Evolutionary conservation across 345 rosid genomes (phyloP), one percentile per base, ranked within the genome.

Genomic region (Lenwebbia sp.): DNA sequence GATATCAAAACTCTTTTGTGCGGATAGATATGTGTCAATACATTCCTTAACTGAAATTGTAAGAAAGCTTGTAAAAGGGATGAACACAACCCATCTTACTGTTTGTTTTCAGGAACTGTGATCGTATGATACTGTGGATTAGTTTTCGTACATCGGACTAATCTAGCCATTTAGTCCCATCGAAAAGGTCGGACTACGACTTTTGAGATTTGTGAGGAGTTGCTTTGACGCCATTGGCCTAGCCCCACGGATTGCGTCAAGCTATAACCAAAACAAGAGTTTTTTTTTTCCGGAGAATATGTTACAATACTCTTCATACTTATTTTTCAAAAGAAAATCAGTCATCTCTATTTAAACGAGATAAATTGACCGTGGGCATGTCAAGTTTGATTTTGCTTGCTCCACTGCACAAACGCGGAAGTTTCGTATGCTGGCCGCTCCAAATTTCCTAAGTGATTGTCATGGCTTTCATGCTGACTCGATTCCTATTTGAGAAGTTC

Each of bases 1-100:
- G 0, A 19, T 6, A 7, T 28, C 21, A 62, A 62, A 62, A 62
- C 0, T 28, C 1, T 13, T 62, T 62, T 28, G 33, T 5, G 13
- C 6, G 4, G 1, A n/a, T n/a, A n/a, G 37, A n/a, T 0, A n/a
- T 0, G 19, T 13, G 70, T 0, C 70, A 58, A 60, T 28, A 0
- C 74, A 60, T 60, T 28, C 3, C 28, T 6, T 28, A 28, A 60
- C 30, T 28, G 0, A 2, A 14, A n/a, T 60, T 28, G 40, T 62
- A 62, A 28, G 74, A 28, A 28, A 14, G 5, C 22, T 28, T 28
- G 40, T 62, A 62, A 62, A 28, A 28, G 10, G 21, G 40, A 28
- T 14, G 40, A 14, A 62, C 21, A 28, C n/a, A 28, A 6, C 19
- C 40, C 33, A 28, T 60, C 21, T 60, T 60, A 7, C 28, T 28